Evolutionary conservation across 495 filamentous ascomycete species (phyloP).

Genomic region (Neurospora cerealis): DNA sequence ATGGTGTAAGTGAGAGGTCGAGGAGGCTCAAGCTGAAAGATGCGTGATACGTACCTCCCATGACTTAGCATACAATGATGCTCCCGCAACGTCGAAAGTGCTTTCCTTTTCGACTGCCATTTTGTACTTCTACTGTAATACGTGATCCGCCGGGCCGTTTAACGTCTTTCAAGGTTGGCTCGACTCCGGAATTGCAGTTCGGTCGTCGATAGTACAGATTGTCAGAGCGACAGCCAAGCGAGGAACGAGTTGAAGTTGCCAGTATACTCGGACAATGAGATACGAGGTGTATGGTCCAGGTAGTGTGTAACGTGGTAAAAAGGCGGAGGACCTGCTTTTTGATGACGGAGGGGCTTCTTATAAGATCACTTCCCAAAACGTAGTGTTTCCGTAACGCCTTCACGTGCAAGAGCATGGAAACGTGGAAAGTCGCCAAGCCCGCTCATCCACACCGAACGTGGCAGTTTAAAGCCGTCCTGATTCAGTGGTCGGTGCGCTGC

Average conservation of each 20-base stretch:
- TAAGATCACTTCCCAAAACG: neutral
- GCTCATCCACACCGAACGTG: neutral
- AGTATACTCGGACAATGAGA: neutral
- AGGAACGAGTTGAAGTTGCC: neutral
- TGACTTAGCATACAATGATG: slow-evolving; percentile 68
- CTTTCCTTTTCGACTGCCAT: slow-evolving; percentile 42
- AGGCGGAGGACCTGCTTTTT: neutral
- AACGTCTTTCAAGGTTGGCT: neutral
- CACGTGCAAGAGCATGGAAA: neutral
- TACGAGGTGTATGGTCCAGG: neutral
- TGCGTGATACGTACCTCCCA: slow-evolving; percentile 56
- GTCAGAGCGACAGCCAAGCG: neutral
- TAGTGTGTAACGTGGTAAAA: neutral
- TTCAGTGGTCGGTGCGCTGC: neutral
- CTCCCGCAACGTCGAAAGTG: slow-evolving; percentile 45
- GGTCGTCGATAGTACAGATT: neutral
- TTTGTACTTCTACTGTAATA: slow-evolving; percentile 3
- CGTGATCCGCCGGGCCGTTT: neutral
- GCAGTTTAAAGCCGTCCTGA: neutral
- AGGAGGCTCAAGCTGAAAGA: neutral
- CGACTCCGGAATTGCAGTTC: neutral
- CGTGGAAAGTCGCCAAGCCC: neutral
- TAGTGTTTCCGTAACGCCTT: neutral
- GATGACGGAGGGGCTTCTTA: neutral
- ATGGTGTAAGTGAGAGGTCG: neutral